Evolutionary conservation across 2,329 filamentous ascomycete genomes (phyloP).

Genomic region (Laburnicola sp.): DNA sequence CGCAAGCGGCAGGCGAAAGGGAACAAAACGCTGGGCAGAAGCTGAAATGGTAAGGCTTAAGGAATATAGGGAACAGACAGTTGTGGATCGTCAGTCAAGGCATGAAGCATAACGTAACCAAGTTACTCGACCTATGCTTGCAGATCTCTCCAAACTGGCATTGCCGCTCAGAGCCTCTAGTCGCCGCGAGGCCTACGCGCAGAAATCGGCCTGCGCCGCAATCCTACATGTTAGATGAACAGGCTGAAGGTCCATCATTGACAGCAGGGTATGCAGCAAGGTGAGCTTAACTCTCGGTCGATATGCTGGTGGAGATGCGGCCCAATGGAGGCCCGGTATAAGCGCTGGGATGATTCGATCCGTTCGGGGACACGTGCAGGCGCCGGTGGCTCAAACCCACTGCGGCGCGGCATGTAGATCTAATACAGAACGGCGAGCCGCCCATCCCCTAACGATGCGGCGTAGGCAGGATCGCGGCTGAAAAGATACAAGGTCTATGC

Average conservation of each 20-base stretch:
- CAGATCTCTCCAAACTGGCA: background rate
- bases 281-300: background rate
- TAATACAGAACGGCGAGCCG: background rate
- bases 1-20: background rate
- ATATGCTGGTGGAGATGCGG: background rate
- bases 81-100: conserved; percentile 1
- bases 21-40: background rate
- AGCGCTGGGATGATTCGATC: background rate
- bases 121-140: conserved; percentile 2
- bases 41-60: background rate
- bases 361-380: conserved; percentile 1
- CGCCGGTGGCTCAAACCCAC: conserved; percentile 5
- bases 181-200: conserved; percentile 2
- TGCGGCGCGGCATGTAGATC: conserved; percentile 1
- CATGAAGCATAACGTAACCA: background rate
- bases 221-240: conserved; percentile 3
- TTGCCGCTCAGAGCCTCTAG: conserved; percentile 2
- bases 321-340: conserved; percentile 1
- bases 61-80: background rate
- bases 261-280: background rate
- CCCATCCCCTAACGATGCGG: background rate
- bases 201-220: background rate
- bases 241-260: conserved; percentile 1
- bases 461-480: conserved; percentile 1
- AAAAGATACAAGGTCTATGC: background rate